A percentile compares a stretch with the other conserved stretches of the same genome.
These are phyloP conservation scores for Pseudoturritis turrita DNA, from an alignment of 345 rosid genomes.

Conservation along the genomic window DNA sequence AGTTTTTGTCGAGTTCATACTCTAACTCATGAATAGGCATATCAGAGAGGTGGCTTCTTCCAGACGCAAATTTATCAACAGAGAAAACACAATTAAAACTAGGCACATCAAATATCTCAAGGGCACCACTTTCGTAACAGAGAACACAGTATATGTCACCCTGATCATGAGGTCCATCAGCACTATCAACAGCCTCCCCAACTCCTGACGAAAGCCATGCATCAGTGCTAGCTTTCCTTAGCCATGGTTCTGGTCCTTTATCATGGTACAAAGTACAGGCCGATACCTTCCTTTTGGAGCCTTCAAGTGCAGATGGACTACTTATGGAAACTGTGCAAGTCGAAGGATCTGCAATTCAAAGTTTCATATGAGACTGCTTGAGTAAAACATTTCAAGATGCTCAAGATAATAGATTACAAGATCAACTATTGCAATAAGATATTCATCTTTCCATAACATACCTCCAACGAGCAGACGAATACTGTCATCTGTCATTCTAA, in stretches of 20 bases:
- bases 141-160: slow-evolving; percentile 90
- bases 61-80: slow-evolving; percentile 79
- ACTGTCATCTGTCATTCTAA: slow-evolving; percentile 88
- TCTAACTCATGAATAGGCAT: slow-evolving; percentile 41
- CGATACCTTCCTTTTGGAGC: slow-evolving; percentile 56
- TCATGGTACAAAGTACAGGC: slow-evolving; percentile 95
- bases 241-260: slow-evolving; percentile 94
- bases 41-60: slow-evolving; percentile 73
- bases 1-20: slow-evolving; percentile 41
- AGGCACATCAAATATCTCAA: slow-evolving; percentile 95
- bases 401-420: neutral
- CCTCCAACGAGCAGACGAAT: slow-evolving; percentile 93
- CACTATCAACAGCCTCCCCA: slow-evolving; percentile 79
- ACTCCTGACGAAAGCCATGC: slow-evolving; percentile 96
- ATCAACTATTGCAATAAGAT: slow-evolving; percentile 7
- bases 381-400: slow-evolving; percentile 3
- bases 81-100: slow-evolving; percentile 76
- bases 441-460: slow-evolving; percentile 29
- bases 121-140: slow-evolving; percentile 78
- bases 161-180: slow-evolving; percentile 80
- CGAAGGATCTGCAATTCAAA: slow-evolving; percentile 68
- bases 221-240: slow-evolving; percentile 89
- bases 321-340: slow-evolving; percentile 72
- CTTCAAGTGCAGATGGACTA: slow-evolving; percentile 62
- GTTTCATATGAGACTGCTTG: slow-evolving; percentile 24